phyloP scores from a whole-genome alignment of 768 basidiomycete species.

The Termitomyces sp. region DNA sequence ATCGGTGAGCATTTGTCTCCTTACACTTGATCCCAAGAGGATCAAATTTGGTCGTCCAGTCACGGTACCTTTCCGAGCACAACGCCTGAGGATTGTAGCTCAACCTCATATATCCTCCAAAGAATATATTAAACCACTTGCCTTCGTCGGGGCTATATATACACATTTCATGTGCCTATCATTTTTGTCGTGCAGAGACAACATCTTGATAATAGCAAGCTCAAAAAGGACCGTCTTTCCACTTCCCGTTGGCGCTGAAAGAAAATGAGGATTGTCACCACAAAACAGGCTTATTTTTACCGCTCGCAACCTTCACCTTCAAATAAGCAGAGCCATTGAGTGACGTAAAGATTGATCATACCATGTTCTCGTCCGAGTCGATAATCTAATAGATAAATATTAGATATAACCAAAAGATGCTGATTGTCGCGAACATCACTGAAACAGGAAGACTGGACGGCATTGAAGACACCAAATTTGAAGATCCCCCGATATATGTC shows the following conservation, averaged over 20 bases:
- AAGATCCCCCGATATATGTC: slow-evolving; percentile 78
- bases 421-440: slow-evolving; percentile 47
- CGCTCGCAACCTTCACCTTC: slow-evolving; percentile 61
- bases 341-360: slow-evolving; percentile 22
- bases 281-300: slow-evolving; percentile 26
- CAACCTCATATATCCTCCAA: background rate
- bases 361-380: slow-evolving; percentile 59
- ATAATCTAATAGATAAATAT: slow-evolving; percentile 40
- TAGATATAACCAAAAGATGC: background rate
- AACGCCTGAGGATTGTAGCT: slow-evolving; percentile 52
- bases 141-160: slow-evolving; percentile 94
- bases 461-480: slow-evolving; percentile 89
- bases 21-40: slow-evolving; percentile 72
- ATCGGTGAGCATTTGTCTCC: slow-evolving; percentile 10
- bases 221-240: slow-evolving; percentile 97
- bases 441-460: slow-evolving; percentile 82
- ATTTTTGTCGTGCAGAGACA: slow-evolving; percentile 36
- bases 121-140: slow-evolving; percentile 17
- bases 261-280: background rate
- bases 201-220: slow-evolving; percentile 75
- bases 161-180: slow-evolving; percentile 59
- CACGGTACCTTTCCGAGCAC: slow-evolving; percentile 77
- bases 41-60: slow-evolving; percentile 83
- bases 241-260: slow-evolving; percentile 88
- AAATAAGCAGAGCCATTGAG: background rate